Evolutionary conservation across 2,329 filamentous ascomycete species (phyloP).

Genomic region (Exophiala sp.): DNA sequence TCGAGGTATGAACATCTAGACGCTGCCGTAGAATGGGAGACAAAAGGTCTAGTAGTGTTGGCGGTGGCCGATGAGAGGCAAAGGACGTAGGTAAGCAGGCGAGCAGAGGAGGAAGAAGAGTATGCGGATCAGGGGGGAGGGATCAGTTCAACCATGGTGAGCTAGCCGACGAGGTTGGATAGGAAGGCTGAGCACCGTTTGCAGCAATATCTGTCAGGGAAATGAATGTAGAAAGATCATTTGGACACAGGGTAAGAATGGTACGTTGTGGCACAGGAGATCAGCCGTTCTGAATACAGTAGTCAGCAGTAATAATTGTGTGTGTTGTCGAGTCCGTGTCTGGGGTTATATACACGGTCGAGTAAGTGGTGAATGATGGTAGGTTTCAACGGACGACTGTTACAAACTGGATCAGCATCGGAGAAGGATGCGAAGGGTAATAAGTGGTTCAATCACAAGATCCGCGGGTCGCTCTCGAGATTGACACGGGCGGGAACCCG

Average conservation of each 20-base stretch:
- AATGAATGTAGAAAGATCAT: neutral
- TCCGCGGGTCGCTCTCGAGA: neutral
- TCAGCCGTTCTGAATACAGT: neutral
- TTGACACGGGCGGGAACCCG: neutral
- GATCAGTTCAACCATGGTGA: constrained; percentile 48
- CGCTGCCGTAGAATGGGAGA: constrained; percentile 60
- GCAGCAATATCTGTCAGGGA: neutral
- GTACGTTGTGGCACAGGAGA: neutral
- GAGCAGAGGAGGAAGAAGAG: constrained; percentile 56
- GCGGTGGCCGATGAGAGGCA: constrained; percentile 54
- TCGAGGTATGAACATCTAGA: constrained; percentile 50
- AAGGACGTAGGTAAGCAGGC: constrained; percentile 59
- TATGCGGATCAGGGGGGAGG: constrained; percentile 50
- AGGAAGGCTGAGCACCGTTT: neutral
- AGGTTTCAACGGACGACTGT: too few relatives aligned
- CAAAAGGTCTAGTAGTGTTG: constrained; percentile 55
- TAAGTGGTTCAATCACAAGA: neutral
- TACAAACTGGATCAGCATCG: neutral
- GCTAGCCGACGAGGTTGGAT: neutral
- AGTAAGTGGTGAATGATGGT: neutral
- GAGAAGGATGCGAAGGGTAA: neutral
- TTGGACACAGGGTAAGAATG: neutral
- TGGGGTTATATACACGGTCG: neutral
- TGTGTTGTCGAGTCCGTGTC: neutral
- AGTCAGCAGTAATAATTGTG: neutral